Percentiles rank a stretch among this genome's conserved stretches.
These are phyloP conservation scores for Aspergillus flavus DNA, from an alignment of 2,329 filamentous ascomycete species.

Conservation along the genomic window DNA sequence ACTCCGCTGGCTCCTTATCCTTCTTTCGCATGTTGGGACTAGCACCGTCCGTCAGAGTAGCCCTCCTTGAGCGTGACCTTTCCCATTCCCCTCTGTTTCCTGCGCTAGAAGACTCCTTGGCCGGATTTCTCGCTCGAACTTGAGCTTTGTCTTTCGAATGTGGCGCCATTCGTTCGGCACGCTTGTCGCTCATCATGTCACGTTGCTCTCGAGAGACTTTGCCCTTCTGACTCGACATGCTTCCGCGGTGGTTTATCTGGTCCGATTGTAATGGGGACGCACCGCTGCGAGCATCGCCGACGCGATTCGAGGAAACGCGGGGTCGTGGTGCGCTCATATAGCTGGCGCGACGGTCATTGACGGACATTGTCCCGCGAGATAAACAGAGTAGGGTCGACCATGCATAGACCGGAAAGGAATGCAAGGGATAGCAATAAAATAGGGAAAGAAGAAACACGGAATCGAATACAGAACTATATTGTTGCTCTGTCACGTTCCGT, in stretches of 20 bases:
- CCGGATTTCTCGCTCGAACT: conserved; percentile 62
- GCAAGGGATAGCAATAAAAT: neutral
- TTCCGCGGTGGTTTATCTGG: conserved; percentile 37
- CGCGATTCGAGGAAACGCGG: conserved; percentile 45
- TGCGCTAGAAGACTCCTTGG: conserved; percentile 42
- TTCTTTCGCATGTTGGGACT: conserved; percentile 31
- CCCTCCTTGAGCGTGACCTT: conserved; percentile 34
- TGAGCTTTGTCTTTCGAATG: conserved; percentile 66
- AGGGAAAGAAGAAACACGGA: neutral
- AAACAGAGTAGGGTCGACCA: conserved; percentile 24
- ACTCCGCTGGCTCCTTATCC: conserved; percentile 36
- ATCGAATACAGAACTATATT: conserved; percentile 6
- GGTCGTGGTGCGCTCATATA: conserved; percentile 42
- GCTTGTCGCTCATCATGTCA: conserved; percentile 41
- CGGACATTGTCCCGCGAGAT: conserved; percentile 38
- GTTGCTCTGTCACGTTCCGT: conserved; percentile 14
- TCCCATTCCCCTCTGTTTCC: conserved; percentile 39
- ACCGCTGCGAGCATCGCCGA: conserved; percentile 35
- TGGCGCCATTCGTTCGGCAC: conserved; percentile 50
- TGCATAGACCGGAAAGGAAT: conserved; percentile 20
- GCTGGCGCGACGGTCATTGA: conserved; percentile 43
- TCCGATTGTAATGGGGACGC: conserved; percentile 34
- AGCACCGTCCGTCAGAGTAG: conserved; percentile 24
- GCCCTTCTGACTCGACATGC: conserved; percentile 34
- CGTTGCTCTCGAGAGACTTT: conserved; percentile 36